A percentile compares a stretch with the other conserved stretches of the same genome.
Conservation (phyloP, 176 grass and related monocot genomes). For the Ananas comosus region DNA sequence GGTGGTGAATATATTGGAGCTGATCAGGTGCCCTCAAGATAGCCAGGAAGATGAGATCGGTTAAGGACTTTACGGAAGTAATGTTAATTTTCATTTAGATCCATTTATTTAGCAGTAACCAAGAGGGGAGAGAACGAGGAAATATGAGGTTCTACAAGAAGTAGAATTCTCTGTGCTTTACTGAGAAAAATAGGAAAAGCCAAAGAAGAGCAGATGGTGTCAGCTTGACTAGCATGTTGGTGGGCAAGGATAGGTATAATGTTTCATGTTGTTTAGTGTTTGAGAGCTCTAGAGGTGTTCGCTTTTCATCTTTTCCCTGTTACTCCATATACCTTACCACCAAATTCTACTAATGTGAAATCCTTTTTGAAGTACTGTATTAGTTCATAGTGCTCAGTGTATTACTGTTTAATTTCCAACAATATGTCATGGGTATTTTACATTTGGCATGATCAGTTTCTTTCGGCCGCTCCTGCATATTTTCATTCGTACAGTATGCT, state of each 20-base stretch:
- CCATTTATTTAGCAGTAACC: conserved; percentile 17
- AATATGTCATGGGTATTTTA: too few relatives aligned
- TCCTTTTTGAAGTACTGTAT: background rate
- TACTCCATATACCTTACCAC: background rate
- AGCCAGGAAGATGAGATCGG: conserved; percentile 67
- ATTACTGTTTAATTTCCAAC: background rate
- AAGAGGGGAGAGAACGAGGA: background rate
- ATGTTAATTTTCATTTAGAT: conserved; percentile 10
- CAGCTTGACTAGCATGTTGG: background rate
- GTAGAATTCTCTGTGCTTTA: background rate
- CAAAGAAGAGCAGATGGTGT: background rate
- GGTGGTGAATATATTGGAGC: conserved; percentile 94
- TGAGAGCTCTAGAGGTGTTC: background rate
- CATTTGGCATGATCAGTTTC: too few relatives aligned
- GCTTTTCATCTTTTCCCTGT: background rate
- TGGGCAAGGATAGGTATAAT: background rate
- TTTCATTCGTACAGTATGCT: too few relatives aligned
- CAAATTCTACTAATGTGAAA: background rate
- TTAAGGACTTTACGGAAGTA: conserved; percentile 11
- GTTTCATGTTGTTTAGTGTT: background rate
- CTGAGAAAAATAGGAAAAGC: background rate
- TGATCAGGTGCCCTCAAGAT: conserved; percentile 97
- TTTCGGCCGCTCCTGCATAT: too few relatives aligned
- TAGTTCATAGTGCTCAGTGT: background rate
- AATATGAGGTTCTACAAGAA: too few relatives aligned